phyloP scores from a whole-genome alignment of 2,329 filamentous ascomycete species.

The Aspergillus luchuensis region DNA sequence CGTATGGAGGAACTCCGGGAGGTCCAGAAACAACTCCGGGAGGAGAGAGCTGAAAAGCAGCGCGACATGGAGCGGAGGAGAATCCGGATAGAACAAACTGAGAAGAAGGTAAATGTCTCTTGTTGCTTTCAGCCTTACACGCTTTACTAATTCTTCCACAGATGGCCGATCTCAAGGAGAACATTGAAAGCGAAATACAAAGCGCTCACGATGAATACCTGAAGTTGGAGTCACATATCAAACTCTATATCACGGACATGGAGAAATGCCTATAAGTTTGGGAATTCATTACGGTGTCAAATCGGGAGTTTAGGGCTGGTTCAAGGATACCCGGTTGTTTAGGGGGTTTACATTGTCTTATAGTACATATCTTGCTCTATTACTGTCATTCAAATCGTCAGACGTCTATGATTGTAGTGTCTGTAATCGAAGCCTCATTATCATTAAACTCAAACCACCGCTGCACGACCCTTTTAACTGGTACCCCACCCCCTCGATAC shows the following conservation, averaged over 20 bases:
- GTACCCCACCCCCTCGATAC: conserved; percentile 59
- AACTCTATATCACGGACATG: conserved; percentile 98
- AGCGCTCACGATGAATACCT: conserved; percentile 90
- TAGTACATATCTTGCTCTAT: conserved; percentile 21
- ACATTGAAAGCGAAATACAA: conserved; percentile 92
- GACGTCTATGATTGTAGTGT: background rate
- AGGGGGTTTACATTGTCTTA: conserved; percentile 26
- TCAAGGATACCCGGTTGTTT: conserved; percentile 45
- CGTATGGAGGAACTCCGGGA: conserved; percentile 88
- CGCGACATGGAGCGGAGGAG: conserved; percentile 89
- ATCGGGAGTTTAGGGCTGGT: conserved; percentile 40
- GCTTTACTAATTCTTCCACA: conserved; percentile 44
- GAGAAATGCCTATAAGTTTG: conserved; percentile 72
- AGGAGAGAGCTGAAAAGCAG: conserved; percentile 82
- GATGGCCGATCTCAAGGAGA: conserved; percentile 98
- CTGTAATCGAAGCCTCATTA: conserved; percentile 28
- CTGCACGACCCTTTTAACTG: conserved; percentile 58
- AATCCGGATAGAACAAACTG: conserved; percentile 95
- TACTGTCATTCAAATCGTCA: conserved; percentile 7
- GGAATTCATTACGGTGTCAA: conserved; percentile 19
- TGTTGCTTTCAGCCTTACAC: conserved; percentile 1
- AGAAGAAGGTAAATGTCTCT: conserved; percentile 77
- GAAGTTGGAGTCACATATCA: conserved; percentile 97
- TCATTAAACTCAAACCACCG: conserved; percentile 66
- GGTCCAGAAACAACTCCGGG: conserved; percentile 76